phyloP scores from a whole-genome alignment of 2,329 filamentous ascomycete species.

The Huntiella bhutanensis region DNA sequence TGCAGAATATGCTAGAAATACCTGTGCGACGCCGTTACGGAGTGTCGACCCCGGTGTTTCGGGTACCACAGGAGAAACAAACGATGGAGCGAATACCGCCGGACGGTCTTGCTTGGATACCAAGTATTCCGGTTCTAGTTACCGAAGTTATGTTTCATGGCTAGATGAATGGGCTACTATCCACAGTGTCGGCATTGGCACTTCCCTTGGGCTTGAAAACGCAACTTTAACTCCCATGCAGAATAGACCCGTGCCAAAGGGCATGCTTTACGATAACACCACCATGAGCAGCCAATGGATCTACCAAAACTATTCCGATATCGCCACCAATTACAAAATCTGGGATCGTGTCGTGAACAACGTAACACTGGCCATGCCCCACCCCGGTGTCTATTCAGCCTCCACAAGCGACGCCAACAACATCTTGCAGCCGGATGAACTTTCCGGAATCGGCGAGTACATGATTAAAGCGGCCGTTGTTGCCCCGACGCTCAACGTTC shows the following conservation, averaged over 20 bases:
- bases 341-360: slow-evolving; percentile 49
- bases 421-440: slow-evolving; percentile 50
- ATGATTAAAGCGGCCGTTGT: slow-evolving; percentile 47
- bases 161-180: slow-evolving; percentile 34
- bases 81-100: slow-evolving; percentile 24
- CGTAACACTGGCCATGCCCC: slow-evolving; percentile 59
- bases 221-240: slow-evolving; percentile 16
- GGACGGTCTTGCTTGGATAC: slow-evolving; percentile 46
- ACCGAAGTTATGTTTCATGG: slow-evolving; percentile 49
- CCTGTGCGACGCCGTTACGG: slow-evolving; percentile 44
- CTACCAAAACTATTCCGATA: slow-evolving; percentile 32
- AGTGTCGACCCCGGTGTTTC: not conserved
- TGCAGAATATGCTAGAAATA: slow-evolving; percentile 29
- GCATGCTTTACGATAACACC: slow-evolving; percentile 51
- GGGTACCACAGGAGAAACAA: slow-evolving; percentile 15
- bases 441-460: slow-evolving; percentile 50
- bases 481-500: slow-evolving; percentile 50
- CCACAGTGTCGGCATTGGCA: slow-evolving; percentile 24
- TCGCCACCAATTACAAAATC: slow-evolving; percentile 28
- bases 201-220: slow-evolving; percentile 16
- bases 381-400: slow-evolving; percentile 47
- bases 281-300: slow-evolving; percentile 55
- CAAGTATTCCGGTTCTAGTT: slow-evolving; percentile 49
- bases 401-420: slow-evolving; percentile 40
- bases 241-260: slow-evolving; percentile 38